Base-by-base conservation (phyloP, 73 alveolate species). In the Symbiodinium pilosum region DNA sequence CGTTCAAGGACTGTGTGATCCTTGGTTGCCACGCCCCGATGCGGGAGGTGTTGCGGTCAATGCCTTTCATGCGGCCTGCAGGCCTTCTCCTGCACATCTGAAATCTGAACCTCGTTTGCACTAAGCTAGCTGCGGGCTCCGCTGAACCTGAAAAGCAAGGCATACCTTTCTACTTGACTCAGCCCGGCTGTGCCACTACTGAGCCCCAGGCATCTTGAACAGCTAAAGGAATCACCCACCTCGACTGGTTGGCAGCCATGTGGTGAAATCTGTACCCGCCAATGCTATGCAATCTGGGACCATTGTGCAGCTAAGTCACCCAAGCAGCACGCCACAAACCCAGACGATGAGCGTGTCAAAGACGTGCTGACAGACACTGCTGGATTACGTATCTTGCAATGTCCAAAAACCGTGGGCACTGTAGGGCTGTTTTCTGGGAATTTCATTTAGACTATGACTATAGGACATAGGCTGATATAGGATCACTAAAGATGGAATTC, bases 1-100 rank as follows among this genome's bases (percentile, higher is more conserved):
- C 96, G 30, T 91, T 91, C 87, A 91, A 68, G 87, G 96, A 91
- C 87, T 64, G 87, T 9, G 77, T 18, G 52, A 91, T 91, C 96
- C 96, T 91, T 26, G 51, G 95, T 28, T 24, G 34, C 32, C 73
- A 54, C 73, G 30, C 26, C 32, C 73, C 34, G 73, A 26, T 5
- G 73, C 26, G 28, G 32, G 12, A 54, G 1, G 32, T 30, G 73
- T 54, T 54, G 24, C 73, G 1, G n/a, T n/a, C n/a, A n/a, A n/a
- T n/a, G n/a, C n/a, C n/a, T n/a, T n/a, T n/a, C n/a, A n/a, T n/a
- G n/a, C n/a, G n/a, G n/a, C n/a, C n/a, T n/a, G n/a, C n/a, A n/a
- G n/a, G n/a, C n/a, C n/a, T n/a, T n/a, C n/a, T n/a, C n/a, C n/a
- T n/a, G n/a, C n/a, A n/a, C n/a, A n/a, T n/a, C n/a, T n/a, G n/a